Conservation (phyloP, 75 land plant genomes). For the Ceratopteris richardii region DNA sequence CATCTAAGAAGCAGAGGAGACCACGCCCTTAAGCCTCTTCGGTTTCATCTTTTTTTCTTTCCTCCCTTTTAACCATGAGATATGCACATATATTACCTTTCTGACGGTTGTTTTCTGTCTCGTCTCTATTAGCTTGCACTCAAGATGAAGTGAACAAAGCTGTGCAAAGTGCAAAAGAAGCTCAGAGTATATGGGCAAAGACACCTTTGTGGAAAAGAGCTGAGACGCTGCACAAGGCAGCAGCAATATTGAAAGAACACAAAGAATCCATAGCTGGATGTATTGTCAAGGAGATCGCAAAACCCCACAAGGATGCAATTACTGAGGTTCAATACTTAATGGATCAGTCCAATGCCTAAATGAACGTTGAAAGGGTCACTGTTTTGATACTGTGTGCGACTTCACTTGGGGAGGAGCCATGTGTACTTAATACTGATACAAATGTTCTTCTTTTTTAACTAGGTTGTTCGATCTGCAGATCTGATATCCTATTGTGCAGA, state of each 20-base stretch:
- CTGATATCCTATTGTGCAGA: constrained; percentile 79
- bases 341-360: too few relatives aligned
- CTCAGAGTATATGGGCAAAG: constrained; percentile 78
- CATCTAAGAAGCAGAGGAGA: too few relatives aligned
- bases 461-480: constrained; percentile 92
- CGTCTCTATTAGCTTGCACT: constrained; percentile 67
- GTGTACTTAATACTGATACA: neutral
- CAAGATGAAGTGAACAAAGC: constrained; percentile 90
- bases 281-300: constrained; percentile 88
- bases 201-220: constrained; percentile 94
- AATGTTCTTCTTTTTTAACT: neutral
- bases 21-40: too few relatives aligned
- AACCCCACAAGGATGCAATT: constrained; percentile 79
- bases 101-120: too few relatives aligned
- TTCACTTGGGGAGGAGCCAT: neutral
- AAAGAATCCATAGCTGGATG: constrained; percentile 74
- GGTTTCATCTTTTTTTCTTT: too few relatives aligned
- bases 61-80: neutral
- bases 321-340: constrained; percentile 48
- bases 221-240: constrained; percentile 78
- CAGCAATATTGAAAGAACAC: constrained; percentile 81
- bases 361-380: too few relatives aligned
- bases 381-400: too few relatives aligned
- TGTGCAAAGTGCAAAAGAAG: constrained; percentile 55
- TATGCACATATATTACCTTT: too few relatives aligned